phyloP scores from a whole-genome alignment of 108 stramenopile species.

The Discostella pseudostelligera region DNA sequence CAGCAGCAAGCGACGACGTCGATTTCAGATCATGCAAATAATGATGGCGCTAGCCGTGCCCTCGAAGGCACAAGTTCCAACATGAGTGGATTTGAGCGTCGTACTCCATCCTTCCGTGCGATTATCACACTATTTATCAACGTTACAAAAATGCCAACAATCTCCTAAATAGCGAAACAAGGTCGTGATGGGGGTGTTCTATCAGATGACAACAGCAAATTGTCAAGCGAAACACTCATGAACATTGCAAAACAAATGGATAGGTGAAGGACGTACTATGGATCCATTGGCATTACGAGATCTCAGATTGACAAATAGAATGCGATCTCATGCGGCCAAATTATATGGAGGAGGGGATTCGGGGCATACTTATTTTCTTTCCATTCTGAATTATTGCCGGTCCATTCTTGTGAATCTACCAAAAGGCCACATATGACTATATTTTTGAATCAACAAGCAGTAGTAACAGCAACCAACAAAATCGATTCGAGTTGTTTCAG shows the following conservation, averaged over 20 bases:
- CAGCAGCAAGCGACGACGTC: too few species aligned
- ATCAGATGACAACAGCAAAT: too few species aligned
- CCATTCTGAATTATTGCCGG: conserved; percentile 47
- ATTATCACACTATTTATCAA: conserved; percentile 22
- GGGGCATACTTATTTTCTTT: conserved; percentile 45
- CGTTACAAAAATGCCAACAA: conserved; percentile 38
- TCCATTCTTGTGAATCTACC: conserved; percentile 14
- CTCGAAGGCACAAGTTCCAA: too few species aligned
- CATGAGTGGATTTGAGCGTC: too few species aligned
- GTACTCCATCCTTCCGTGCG: too few species aligned
- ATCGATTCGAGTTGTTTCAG: conserved; percentile 9
- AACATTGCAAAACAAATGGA: conserved; percentile 45
- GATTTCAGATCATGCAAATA: too few species aligned
- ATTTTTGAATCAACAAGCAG: background rate
- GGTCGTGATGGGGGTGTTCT: too few species aligned
- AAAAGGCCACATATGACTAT: background rate
- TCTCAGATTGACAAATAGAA: conserved; percentile 42
- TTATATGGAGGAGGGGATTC: conserved; percentile 49
- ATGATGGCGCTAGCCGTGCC: too few species aligned
- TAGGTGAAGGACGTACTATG: conserved; percentile 4
- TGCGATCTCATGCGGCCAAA: conserved; percentile 36
- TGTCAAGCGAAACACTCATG: conserved; percentile 21
- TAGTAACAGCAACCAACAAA: background rate
- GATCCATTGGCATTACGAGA: conserved; percentile 33
- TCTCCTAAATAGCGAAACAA: too few species aligned